A percentile compares a stretch with the other conserved stretches of the same genome.
Conservation (phyloP, 2,329 filamentous ascomycete species). For the Fusarium robinianum region DNA sequence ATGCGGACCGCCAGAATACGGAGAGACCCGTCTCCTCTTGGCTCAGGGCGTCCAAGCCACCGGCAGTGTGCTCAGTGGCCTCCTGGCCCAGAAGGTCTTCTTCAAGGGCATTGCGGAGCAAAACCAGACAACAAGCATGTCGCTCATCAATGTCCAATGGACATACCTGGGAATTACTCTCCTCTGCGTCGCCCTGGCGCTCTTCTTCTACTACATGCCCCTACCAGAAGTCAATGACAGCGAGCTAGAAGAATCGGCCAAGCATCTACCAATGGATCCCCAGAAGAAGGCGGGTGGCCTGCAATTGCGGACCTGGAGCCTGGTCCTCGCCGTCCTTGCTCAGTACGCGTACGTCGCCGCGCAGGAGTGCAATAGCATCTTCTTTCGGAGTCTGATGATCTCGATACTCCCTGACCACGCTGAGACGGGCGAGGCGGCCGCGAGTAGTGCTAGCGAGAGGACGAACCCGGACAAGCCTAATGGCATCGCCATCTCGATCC, state of each 20-base stretch:
- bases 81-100: conserved; percentile 75
- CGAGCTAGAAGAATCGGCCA: conserved; percentile 56
- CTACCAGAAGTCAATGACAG: conserved; percentile 63
- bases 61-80: conserved; percentile 71
- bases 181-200: conserved; percentile 71
- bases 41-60: conserved; percentile 79
- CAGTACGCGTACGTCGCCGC: conserved; percentile 81
- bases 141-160: conserved; percentile 78
- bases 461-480: conserved; percentile 42
- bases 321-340: conserved; percentile 73
- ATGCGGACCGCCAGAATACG: conserved; percentile 73
- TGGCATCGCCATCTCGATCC: conserved; percentile 57
- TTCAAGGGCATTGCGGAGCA: conserved; percentile 62
- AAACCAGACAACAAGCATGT: conserved; percentile 41
- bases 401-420: conserved; percentile 43
- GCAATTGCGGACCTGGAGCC: conserved; percentile 58
- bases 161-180: conserved; percentile 81
- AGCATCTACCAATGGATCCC: conserved; percentile 54
- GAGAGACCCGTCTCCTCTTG: conserved; percentile 74
- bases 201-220: conserved; percentile 71
- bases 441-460: conserved; percentile 34
- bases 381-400: conserved; percentile 58
- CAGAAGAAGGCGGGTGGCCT: conserved; percentile 56
- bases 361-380: conserved; percentile 69
- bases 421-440: conserved; percentile 26